phyloP scores from a whole-genome alignment of 768 basidiomycete species.

The Rhizopogon roseolus region DNA sequence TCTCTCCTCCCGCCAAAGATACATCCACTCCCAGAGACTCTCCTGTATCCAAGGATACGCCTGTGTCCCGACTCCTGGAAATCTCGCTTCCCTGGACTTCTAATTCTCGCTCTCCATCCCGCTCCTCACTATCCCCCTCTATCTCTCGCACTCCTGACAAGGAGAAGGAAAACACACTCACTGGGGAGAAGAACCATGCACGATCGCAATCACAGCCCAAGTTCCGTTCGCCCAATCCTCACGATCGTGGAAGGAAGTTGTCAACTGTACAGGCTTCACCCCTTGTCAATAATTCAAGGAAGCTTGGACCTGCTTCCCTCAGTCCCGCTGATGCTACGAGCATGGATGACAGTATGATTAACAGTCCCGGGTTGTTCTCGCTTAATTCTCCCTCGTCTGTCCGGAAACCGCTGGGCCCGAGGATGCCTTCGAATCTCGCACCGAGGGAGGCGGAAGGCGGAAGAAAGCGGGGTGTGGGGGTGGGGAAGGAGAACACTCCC shows the following conservation, averaged over 20 bases:
- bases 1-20: slow-evolving; percentile 17
- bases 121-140: slow-evolving; percentile 11
- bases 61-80: slow-evolving; percentile 25
- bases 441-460: neutral
- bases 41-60: slow-evolving; percentile 12
- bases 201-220: slow-evolving; percentile 34
- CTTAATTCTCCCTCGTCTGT: slow-evolving; percentile 18
- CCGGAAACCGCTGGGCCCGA: slow-evolving; percentile 17
- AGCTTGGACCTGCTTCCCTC: neutral
- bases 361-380: slow-evolving; percentile 4
- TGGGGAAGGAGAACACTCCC: neutral
- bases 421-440: slow-evolving; percentile 9
- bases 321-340: neutral
- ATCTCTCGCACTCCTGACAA: slow-evolving; percentile 7
- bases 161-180: neutral
- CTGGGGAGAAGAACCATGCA: slow-evolving; percentile 8
- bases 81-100: slow-evolving; percentile 30
- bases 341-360: slow-evolving; percentile 19
- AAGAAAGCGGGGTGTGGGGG: neutral
- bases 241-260: slow-evolving; percentile 14
- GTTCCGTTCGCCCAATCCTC: slow-evolving; percentile 11
- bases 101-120: slow-evolving; percentile 10
- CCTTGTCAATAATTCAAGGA: slow-evolving; percentile 7
- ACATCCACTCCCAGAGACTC: slow-evolving; percentile 13
- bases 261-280: slow-evolving; percentile 28